phyloP scores from a whole-genome alignment of 2,329 filamentous ascomycete species.

The Cladosporium halotolerans region DNA sequence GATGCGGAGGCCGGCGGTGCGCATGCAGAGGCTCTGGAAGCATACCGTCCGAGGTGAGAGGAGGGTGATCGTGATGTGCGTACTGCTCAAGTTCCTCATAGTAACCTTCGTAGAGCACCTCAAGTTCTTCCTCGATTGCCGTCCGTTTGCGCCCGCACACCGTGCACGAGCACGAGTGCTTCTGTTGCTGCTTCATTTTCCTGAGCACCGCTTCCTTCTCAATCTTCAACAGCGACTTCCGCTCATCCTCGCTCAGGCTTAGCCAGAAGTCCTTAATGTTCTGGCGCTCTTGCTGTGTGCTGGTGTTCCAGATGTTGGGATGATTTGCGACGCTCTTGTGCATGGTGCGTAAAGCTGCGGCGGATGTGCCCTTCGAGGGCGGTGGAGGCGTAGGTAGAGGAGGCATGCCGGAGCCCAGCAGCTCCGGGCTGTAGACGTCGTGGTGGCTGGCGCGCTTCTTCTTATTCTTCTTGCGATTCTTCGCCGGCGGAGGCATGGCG shows the following conservation, averaged over 20 bases:
- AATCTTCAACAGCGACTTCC: constrained; percentile 91
- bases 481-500: constrained; percentile 14
- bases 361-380: constrained; percentile 12
- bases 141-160: constrained; percentile 94
- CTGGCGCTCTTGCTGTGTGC: constrained; percentile 86
- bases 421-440: constrained; percentile 20
- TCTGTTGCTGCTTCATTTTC: constrained; percentile 99
- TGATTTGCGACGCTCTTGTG: constrained; percentile 34
- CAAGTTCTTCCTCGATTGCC: constrained; percentile 95
- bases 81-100: constrained; percentile 98
- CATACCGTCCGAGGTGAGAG: constrained; percentile 54
- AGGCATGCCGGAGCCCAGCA: constrained; percentile 18
- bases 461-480: constrained; percentile 53
- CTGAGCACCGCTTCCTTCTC: constrained; percentile 96
- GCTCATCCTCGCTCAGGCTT: constrained; percentile 85
- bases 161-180: constrained; percentile 96
- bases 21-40: constrained; percentile 45
- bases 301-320: constrained; percentile 96
- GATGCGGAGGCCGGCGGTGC: constrained; percentile 35
- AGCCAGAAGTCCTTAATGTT: constrained; percentile 99
- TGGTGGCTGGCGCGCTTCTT: constrained; percentile 39
- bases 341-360: constrained; percentile 14
- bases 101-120: constrained; percentile 96
- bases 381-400: constrained; percentile 20
- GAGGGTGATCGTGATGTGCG: constrained; percentile 70